phyloP scores from a whole-genome alignment of 2,329 filamentous ascomycete species.

The Colletotrichum shisoi region DNA sequence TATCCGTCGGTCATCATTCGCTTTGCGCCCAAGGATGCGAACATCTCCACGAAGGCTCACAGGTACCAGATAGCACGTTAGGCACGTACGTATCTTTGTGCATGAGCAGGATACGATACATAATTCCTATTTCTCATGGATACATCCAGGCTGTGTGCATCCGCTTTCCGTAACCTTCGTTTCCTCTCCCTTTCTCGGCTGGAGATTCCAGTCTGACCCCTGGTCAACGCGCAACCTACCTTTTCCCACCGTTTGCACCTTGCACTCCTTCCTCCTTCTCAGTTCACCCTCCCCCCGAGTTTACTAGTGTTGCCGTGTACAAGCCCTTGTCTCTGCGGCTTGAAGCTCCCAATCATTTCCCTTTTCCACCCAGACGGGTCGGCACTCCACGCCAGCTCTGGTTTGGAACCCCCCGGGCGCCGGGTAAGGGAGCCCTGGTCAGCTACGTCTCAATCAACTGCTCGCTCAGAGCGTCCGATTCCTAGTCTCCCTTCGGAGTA shows the following conservation, averaged over 20 bases:
- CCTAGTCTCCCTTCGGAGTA: conserved; percentile 32
- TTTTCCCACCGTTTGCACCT: conserved; percentile 38
- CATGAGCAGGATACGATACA: conserved; percentile 15
- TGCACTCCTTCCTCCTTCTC: conserved; percentile 25
- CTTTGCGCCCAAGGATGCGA: conserved; percentile 14
- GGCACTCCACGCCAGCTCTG: conserved; percentile 38
- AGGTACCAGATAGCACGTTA: conserved; percentile 30
- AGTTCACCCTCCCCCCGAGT: conserved; percentile 15
- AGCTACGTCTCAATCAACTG: conserved; percentile 33
- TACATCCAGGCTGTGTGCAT: conserved; percentile 36
- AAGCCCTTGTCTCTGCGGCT: conserved; percentile 31
- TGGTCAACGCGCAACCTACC: conserved; percentile 33
- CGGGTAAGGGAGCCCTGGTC: conserved; percentile 33
- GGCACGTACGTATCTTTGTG: conserved; percentile 26
- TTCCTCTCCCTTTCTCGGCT: conserved; percentile 38
- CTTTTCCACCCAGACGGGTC: conserved; percentile 38
- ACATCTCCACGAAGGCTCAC: conserved; percentile 18
- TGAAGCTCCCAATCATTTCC: conserved; percentile 38
- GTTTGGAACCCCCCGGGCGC: conserved; percentile 27
- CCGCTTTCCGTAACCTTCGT: conserved; percentile 35
- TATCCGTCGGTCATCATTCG: conserved; percentile 14
- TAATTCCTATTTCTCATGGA: conserved; percentile 9
- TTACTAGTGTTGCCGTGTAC: conserved; percentile 23
- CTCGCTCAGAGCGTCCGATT: conserved; percentile 27
- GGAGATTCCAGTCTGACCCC: conserved; percentile 37